Evolutionary conservation across 1,139 yeast species (phyloP).

Genomic region (Scheffersomyces parashehatae): DNA sequence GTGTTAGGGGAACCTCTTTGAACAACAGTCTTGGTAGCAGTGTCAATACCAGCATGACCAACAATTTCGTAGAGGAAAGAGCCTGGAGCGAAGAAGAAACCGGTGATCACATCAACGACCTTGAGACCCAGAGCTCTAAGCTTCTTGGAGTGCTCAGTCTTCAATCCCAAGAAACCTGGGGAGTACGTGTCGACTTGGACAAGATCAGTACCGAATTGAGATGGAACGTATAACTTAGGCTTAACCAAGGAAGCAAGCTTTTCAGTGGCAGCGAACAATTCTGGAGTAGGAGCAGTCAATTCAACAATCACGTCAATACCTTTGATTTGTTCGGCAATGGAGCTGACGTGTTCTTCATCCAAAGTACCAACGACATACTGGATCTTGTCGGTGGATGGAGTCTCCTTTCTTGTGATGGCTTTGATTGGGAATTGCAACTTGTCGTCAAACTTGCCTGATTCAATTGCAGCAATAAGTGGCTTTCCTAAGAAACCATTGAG

Average conservation of each 20-base stretch:
- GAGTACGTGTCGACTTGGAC: conserved; percentile 20
- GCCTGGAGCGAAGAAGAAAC: conserved; percentile 47
- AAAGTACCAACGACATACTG: conserved; percentile 39
- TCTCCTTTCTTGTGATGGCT: conserved; percentile 48
- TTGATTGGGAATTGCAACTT: conserved; percentile 51
- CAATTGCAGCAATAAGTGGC: conserved; percentile 46
- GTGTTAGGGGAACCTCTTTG: conserved; percentile 44
- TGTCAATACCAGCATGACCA: conserved; percentile 40
- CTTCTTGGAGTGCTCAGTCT: conserved; percentile 38
- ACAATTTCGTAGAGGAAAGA: conserved; percentile 33
- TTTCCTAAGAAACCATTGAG: conserved; percentile 53
- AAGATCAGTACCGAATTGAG: conserved; percentile 59
- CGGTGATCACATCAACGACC: conserved; percentile 48
- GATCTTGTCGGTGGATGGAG: conserved; percentile 36
- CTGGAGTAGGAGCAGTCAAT: conserved; percentile 32
- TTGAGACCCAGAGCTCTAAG: conserved; percentile 47
- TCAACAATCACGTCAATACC: conserved; percentile 56
- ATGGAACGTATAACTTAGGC: conserved; percentile 59
- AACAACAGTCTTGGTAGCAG: conserved; percentile 33
- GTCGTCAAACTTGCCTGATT: conserved; percentile 41
- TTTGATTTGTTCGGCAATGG: conserved; percentile 33
- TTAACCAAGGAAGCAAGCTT: conserved; percentile 38
- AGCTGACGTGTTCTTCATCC: conserved; percentile 23
- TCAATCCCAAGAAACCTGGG: conserved; percentile 38
- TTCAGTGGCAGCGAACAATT: conserved; percentile 24